A percentile compares a stretch with the other conserved stretches of the same genome.
Conservation (phyloP, 2,329 filamentous ascomycete species). For the Monosporascus sp. region DNA sequence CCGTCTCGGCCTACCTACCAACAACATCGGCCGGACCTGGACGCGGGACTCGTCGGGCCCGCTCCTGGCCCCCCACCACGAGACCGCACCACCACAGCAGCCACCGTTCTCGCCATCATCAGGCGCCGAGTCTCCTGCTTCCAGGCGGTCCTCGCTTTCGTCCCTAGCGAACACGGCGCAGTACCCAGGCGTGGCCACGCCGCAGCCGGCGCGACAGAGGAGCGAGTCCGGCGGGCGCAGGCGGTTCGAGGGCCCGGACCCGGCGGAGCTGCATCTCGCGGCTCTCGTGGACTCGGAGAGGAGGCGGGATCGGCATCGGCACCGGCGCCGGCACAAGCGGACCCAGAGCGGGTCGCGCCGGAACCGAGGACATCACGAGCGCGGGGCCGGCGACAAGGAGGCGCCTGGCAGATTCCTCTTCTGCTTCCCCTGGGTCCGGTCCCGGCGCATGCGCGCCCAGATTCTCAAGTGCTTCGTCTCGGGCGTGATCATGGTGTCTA, state of each 20-base stretch:
- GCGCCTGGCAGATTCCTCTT: conserved; percentile 41
- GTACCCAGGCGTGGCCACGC: conserved; percentile 15
- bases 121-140: not conserved
- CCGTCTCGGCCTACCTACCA: conserved; percentile 33
- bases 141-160: not conserved
- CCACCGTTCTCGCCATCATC: conserved; percentile 1
- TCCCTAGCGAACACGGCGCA: conserved; percentile 4
- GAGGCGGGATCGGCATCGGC: conserved; percentile 24
- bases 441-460: conserved; percentile 46
- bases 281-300: conserved; percentile 36
- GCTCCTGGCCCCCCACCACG: conserved; percentile 7
- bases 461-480: conserved; percentile 60
- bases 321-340: conserved; percentile 2
- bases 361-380: conserved; percentile 9
- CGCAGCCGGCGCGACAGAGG: conserved; percentile 15
- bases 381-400: conserved; percentile 7
- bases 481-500: conserved; percentile 52
- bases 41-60: conserved; percentile 29
- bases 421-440: conserved; percentile 52
- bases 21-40: conserved; percentile 34
- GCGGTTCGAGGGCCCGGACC: conserved; percentile 37
- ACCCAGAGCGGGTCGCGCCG: conserved; percentile 2
- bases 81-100: conserved; percentile 1
- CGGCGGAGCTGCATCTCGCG: conserved; percentile 43
- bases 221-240: conserved; percentile 11